Base-by-base conservation (phyloP, 345 rosid species). In the Brassica incana region DNA sequence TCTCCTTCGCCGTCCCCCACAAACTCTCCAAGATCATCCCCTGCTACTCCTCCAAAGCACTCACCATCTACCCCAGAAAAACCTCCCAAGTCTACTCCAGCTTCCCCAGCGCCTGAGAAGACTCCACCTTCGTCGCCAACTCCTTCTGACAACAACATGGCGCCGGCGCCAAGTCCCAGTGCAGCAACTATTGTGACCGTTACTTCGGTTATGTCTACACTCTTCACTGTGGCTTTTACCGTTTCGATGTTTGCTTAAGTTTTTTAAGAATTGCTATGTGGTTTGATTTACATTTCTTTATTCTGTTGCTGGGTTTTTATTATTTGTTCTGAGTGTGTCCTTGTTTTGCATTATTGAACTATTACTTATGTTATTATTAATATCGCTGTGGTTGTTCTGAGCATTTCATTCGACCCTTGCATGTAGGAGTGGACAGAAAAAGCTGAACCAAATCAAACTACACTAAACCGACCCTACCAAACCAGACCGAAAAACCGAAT, bases 101-200 rank as follows among this genome's bases (percentile, higher is more conserved):
- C 58, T 52, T 3, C 58, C n/a, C 58, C 83, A 45, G 54, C 54
- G 30, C 30, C 30, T 27, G 30, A 40, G 48, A 40, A 27, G 30
- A 27, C 30, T 27, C 30, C 30, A 27, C 30, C 30, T 45, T 11
- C 54, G 15, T 12, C 54, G 6, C 58, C 58, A 50, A n/a, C 58
- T 50, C 58, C 58, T 48, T 48, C 54, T 50, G 18, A 36, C 43
- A 7, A 20, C 6, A 12, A 50, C 40, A 60, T 14, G 0, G 65
- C 86, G 0, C 85, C 83, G 0, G 68, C 85, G 5, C 75, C 87
- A 1, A 20, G 78, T 14, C 52, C 68, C 0, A 27, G 29, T 11
- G 76, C 83, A 71, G 66, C 71, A n/a, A 72, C 59, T 27, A 30
- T 14, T 32, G 60, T 69, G 25, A 38, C 71, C 4, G 40, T 23